Conservation (phyloP, 2,329 filamentous ascomycete species). For the Fusarium sp. region DNA sequence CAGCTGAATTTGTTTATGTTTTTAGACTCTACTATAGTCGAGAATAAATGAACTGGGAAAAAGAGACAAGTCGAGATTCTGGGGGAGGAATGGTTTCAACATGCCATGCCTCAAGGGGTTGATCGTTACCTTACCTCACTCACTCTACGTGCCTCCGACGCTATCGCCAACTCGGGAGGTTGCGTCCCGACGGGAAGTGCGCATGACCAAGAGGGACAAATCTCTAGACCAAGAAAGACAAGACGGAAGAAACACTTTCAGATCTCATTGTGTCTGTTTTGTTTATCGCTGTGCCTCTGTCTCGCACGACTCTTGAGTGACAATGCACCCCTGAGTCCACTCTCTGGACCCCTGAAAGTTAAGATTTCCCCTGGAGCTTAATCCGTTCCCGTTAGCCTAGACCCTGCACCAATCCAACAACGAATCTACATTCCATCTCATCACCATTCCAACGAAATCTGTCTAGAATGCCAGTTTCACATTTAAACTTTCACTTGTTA, state of each 20-base stretch:
- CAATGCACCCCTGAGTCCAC: slow-evolving; percentile 18
- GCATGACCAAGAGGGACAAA: slow-evolving; percentile 1
- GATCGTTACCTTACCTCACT: neutral
- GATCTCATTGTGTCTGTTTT: neutral
- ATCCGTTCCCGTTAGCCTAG: slow-evolving; percentile 1
- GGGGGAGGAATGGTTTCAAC: slow-evolving; percentile 27
- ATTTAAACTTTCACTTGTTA: neutral
- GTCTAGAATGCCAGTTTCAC: neutral
- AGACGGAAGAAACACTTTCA: neutral
- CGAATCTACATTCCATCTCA: neutral
- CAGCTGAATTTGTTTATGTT: neutral
- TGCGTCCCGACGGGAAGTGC: neutral
- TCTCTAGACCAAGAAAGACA: neutral
- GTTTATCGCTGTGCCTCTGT: slow-evolving; percentile 1
- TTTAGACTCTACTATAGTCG: neutral
- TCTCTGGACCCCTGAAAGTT: slow-evolving; percentile 23
- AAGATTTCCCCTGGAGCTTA: slow-evolving; percentile 16
- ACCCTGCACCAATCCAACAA: neutral
- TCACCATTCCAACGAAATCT: neutral
- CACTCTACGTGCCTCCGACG: neutral
- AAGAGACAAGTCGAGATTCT: slow-evolving; percentile 2
- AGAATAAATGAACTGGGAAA: neutral
- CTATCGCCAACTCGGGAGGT: slow-evolving; percentile 5
- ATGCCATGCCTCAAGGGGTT: neutral
- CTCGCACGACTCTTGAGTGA: neutral